Evolutionary conservation across 257 asterid species (phyloP).

Genomic region (Lithospermum erythrorhizon): DNA sequence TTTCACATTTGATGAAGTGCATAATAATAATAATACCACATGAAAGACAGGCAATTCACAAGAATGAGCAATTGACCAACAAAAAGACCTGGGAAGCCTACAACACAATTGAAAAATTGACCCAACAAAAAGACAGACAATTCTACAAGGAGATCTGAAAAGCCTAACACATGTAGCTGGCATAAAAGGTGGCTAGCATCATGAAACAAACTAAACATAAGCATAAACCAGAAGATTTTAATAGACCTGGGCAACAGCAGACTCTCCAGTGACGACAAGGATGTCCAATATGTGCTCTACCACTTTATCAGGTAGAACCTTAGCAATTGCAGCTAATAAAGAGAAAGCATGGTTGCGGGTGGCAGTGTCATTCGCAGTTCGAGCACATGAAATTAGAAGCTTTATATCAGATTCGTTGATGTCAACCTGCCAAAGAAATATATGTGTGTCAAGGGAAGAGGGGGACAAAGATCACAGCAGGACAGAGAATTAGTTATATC

Average conservation of each 20-base stretch:
- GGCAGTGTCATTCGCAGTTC: slow-evolving; percentile 40
- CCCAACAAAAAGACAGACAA: not conserved
- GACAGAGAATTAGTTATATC: not conserved
- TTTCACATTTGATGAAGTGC: not conserved
- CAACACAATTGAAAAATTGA: too few species aligned
- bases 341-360: slow-evolving; percentile 78
- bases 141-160: not conserved
- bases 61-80: not conserved
- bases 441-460: slow-evolving; percentile 12
- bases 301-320: slow-evolving; percentile 62
- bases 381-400: slow-evolving; percentile 65
- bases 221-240: slow-evolving; percentile 5
- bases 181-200: not conserved
- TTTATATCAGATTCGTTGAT: slow-evolving; percentile 37
- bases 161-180: not conserved
- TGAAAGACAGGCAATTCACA: not conserved
- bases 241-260: slow-evolving; percentile 69
- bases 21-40: not conserved
- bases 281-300: slow-evolving; percentile 62
- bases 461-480: not conserved
- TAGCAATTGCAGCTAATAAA: slow-evolving; percentile 57
- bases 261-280: slow-evolving; percentile 55
- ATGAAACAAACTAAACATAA: slow-evolving; percentile 3
- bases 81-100: too few species aligned
- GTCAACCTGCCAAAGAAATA: slow-evolving; percentile 36